These are phyloP conservation scores for Chalciporus chontae DNA, from an alignment of 768 basidiomycete species.

Conservation along the genomic window DNA sequence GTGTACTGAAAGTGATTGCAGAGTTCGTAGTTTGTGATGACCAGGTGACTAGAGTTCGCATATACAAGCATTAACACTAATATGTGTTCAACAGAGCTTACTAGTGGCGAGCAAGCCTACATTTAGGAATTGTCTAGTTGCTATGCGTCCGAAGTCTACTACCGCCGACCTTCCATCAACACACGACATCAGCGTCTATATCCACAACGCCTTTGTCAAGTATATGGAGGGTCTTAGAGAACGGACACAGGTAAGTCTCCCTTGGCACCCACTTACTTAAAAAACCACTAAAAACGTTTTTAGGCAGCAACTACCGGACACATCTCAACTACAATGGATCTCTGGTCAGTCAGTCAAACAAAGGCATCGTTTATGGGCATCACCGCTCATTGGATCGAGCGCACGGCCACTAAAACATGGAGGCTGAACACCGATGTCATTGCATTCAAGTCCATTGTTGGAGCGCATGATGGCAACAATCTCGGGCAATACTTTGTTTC, in stretches of 20 bases:
- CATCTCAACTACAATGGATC: constrained; percentile 14
- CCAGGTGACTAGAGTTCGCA: neutral
- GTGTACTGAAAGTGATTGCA: constrained; percentile 8
- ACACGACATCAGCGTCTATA: constrained; percentile 12
- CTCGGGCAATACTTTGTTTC: constrained; percentile 26
- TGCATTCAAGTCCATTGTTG: constrained; percentile 19
- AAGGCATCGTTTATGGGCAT: constrained; percentile 22
- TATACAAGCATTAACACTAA: too few species aligned
- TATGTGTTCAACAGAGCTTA: too few species aligned
- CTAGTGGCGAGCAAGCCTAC: constrained; percentile 7
- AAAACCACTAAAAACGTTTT: too few species aligned
- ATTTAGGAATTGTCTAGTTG: constrained; percentile 17
- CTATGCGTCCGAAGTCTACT: constrained; percentile 11
- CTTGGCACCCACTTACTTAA: too few species aligned
- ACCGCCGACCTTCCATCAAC: constrained; percentile 11
- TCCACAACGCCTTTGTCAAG: constrained; percentile 18
- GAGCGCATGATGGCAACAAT: constrained; percentile 27
- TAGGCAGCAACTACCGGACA: constrained; percentile 6
- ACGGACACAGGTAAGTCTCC: constrained; percentile 8
- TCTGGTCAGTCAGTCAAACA: constrained; percentile 19
- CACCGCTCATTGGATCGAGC: constrained; percentile 17
- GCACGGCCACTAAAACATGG: constrained; percentile 11
- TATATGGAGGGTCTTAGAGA: constrained; percentile 1
- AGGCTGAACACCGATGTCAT: constrained; percentile 20
- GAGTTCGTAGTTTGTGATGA: constrained; percentile 16